phyloP scores from a whole-genome alignment of 1,284 basidiomycete genomes.

The Coniophora puteana region DNA sequence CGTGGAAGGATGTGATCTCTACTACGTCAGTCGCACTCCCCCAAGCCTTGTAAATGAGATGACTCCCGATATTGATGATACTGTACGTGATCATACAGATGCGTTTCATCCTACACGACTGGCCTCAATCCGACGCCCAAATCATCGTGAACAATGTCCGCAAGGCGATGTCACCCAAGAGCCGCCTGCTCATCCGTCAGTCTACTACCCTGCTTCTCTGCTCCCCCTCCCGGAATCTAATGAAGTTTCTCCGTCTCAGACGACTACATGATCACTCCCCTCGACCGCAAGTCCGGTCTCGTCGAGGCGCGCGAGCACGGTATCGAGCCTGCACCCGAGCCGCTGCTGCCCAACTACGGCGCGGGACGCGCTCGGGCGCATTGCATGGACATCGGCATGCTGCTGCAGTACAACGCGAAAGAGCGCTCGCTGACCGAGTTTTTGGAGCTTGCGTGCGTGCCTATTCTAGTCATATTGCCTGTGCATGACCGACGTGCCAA shows the following conservation, averaged over 20 bases:
- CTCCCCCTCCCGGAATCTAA: neutral
- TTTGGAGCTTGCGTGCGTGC: slow-evolving; percentile 8
- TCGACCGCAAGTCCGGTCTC: neutral
- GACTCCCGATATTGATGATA: too few relatives aligned
- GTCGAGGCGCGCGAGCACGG: neutral
- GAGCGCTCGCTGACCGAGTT: slow-evolving; percentile 25
- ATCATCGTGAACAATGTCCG: neutral
- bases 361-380: slow-evolving; percentile 27
- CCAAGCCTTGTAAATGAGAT: neutral
- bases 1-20: neutral
- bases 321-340: slow-evolving; percentile 22
- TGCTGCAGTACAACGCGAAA: slow-evolving; percentile 27
- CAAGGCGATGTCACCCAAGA: neutral
- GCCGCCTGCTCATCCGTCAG: neutral
- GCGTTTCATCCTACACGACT: neutral
- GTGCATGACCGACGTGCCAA: too few relatives aligned
- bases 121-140: neutral
- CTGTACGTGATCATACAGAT: neutral
- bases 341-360: slow-evolving; percentile 34
- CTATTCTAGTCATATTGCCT: neutral
- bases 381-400: slow-evolving; percentile 30
- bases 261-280: neutral
- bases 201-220: slow-evolving; percentile 4
- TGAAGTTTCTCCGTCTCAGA: slow-evolving; percentile 7
- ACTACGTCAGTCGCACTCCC: slow-evolving; percentile 1